Evolutionary conservation across 306 rosid genomes (phyloP), one percentile per base, ranked within the genome.

Genomic region (Gleditsia sinensis): DNA sequence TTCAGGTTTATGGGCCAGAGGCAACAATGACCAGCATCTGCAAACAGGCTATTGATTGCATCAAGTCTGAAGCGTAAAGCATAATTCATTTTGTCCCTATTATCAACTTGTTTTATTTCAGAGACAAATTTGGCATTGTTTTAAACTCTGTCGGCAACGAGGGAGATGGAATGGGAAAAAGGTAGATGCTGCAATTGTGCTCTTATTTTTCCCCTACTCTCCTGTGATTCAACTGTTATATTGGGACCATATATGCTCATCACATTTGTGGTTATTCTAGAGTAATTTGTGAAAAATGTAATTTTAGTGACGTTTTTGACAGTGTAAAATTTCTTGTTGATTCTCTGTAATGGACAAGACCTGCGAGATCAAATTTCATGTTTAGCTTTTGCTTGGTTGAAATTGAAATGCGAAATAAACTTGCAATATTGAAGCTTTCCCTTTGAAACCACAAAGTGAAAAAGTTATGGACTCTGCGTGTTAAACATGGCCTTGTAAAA

Each of bases 1-100:
- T 85, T 75, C 82, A 92, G 97, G 91, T 92, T 61, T 92, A 84
- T 77, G 97, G 97, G 25, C 97, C 93, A 0, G 97, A 92, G 74
- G 93, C 89, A 59, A 92, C 97, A 42, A 92, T 92, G 97, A 92
- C 97, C 0, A 87, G 88, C 60, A 89, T 92, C 76, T 92, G 96
- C 89, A 92, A 88, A 81, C 86, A 92, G 71, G 97, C 97, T 34
- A 92, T 92, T 20, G 96, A 90, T 21, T 90, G 93, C 88, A 77
- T 92, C 75, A 78, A 78, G 78, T 72, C 86, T 39, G 81, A 77
- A 61, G 83, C 90, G 43, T 88, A 72, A 72, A 59, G 53, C 72
- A 25, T 60, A 50, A 42, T 33, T 43, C 46, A 23, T 33, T 72
- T 49, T 62, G 59, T 32, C 50, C 12, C 32, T 63, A 19, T 30